These are phyloP conservation scores for Allodekkera sacchari DNA, from an alignment of 805 yeast genomes.

Conservation along the genomic window DNA sequence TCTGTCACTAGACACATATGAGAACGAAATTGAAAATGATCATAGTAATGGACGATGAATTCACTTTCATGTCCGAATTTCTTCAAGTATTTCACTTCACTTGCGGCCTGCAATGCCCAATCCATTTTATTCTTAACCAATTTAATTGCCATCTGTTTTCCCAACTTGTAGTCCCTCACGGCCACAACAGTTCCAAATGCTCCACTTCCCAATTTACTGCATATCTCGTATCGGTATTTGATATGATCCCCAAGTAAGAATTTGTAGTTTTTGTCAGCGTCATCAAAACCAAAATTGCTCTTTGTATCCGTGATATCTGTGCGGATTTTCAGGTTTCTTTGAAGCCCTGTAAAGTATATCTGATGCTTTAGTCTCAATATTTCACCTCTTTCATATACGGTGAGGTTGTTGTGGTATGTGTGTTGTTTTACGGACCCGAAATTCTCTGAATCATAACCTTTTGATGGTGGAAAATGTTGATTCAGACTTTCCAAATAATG, in stretches of 20 bases:
- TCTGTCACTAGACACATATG: constrained; percentile 81
- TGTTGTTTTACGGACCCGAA: constrained; percentile 13
- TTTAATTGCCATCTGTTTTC: constrained; percentile 60
- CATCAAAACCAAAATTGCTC: constrained; percentile 67
- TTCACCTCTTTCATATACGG: constrained; percentile 55
- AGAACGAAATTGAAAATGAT: constrained; percentile 71
- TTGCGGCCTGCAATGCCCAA: constrained; percentile 70
- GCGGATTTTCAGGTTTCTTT: constrained; percentile 14
- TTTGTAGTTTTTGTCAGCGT: constrained; percentile 52
- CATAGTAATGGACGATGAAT: constrained; percentile 43
- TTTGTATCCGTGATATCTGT: constrained; percentile 31
- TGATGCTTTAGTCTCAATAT: constrained; percentile 35
- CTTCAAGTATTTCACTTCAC: constrained; percentile 64
- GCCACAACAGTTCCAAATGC: constrained; percentile 74
- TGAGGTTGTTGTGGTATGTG: constrained; percentile 25
- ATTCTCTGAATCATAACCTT: constrained; percentile 8
- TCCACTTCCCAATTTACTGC: constrained; percentile 60
- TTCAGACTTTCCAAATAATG: constrained; percentile 2
- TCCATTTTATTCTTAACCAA: constrained; percentile 65
- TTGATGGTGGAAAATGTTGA: constrained; percentile 1
- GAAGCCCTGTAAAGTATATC: constrained; percentile 42
- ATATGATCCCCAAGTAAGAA: constrained; percentile 59
- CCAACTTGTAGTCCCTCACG: constrained; percentile 58
- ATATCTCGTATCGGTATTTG: constrained; percentile 62
- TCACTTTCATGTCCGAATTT: constrained; percentile 27